phyloP scores from a whole-genome alignment of 2,329 filamentous ascomycete species.

The Penicillium vulpinum region DNA sequence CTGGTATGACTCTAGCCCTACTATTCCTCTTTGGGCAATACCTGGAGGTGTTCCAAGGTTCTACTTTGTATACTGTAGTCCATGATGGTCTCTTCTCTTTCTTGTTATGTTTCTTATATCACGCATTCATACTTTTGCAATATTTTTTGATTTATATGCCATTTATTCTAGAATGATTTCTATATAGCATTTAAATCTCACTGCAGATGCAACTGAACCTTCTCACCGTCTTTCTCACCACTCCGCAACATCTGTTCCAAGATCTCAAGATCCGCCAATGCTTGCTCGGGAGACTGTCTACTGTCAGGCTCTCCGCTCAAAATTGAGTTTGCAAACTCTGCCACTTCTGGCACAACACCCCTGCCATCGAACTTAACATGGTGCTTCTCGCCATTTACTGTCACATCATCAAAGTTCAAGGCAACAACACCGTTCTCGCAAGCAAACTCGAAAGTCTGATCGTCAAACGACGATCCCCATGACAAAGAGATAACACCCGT shows the following conservation, averaged over 20 bases:
- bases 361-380: constrained; percentile 50
- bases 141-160: not conserved
- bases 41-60: not conserved
- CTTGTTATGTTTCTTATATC: not conserved
- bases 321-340: constrained; percentile 54
- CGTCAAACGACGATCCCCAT: constrained; percentile 54
- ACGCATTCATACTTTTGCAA: not conserved
- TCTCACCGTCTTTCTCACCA: constrained; percentile 33
- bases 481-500: constrained; percentile 53
- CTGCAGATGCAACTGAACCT: constrained; percentile 27
- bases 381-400: constrained; percentile 38
- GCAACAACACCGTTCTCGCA: constrained; percentile 54
- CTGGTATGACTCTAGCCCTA: constrained; percentile 20
- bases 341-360: constrained; percentile 56
- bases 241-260: constrained; percentile 40
- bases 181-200: not conserved
- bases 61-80: constrained; percentile 8
- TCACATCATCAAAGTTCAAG: constrained; percentile 41
- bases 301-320: constrained; percentile 42
- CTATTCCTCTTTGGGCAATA: constrained; percentile 17
- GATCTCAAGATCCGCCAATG: constrained; percentile 54
- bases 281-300: constrained; percentile 53
- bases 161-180: not conserved
- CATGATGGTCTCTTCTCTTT: not conserved
- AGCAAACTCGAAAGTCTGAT: constrained; percentile 52